Evolutionary conservation across 164 flowering plant species (phyloP), one percentile per base, ranked within the genome.

Genomic region (Warburgia ugandensis): DNA sequence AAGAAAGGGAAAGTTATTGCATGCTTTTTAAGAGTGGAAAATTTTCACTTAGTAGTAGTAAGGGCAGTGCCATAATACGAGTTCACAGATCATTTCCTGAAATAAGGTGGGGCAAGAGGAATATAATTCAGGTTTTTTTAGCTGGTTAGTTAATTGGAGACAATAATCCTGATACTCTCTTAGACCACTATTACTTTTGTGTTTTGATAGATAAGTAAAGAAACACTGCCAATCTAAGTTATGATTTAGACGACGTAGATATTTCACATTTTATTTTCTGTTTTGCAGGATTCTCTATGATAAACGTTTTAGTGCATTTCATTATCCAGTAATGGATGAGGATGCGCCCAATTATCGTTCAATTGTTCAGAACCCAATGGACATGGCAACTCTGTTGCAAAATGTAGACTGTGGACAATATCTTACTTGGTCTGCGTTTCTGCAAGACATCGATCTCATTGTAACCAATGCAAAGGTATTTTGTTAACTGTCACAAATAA

Each of bases 261-360:
- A n/a, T n/a, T n/a, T n/a, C n/a, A n/a, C n/a, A n/a, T n/a, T 4
- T 38, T 38, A 9, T 8, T 4, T 30, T 17, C 13, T 29, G 1
- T 21, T 19, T 27, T 70, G 72, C 85, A 94, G 99, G 79, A 73
- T 94, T 61, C 64, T 94, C 22, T 89, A 89, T 72, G 99, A 94
- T 58, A 94, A 94, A 62, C 72, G 96, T 23, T 94, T 89, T 65
- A 74, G 73, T 58, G 97, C 50, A 45, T 94, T 94, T 56, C 99
- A 94, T 71, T 94, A 68, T 68, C 99, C 99, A 14, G 99, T 94
- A 48, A 46, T 66, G 52, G 99, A 94, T 72, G 99, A 94, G 59
- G 99, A 94, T 75, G 99, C 95, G 44, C 99, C 99, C 60, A 84
- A 94, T 54, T 94, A 94, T 59, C 88, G 78, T 41, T 58, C 88